Conservation (phyloP, 1,284 basidiomycete genomes). For the Kwoniella shivajii region DNA sequence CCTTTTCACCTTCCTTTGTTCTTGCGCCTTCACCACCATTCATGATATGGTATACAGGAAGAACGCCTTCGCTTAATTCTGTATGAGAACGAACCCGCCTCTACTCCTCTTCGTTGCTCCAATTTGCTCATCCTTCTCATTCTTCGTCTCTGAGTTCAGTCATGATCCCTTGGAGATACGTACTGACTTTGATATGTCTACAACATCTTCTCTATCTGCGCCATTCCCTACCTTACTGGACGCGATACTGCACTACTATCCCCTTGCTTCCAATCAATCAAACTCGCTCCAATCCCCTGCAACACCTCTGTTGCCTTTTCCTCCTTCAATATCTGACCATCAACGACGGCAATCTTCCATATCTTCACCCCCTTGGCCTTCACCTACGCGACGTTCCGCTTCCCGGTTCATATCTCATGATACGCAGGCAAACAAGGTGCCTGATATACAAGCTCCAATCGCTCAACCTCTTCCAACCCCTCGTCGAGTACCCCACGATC, state of each 20-base stretch:
- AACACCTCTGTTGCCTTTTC: constrained; percentile 1
- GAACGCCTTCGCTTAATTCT: neutral
- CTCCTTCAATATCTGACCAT: neutral
- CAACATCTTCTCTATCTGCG: neutral
- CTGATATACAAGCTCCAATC: constrained; percentile 2
- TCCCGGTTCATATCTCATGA: constrained; percentile 2
- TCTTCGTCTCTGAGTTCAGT: neutral
- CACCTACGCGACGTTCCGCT: neutral
- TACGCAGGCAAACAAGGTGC: neutral
- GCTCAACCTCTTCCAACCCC: neutral
- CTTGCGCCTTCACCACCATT: too few relatives aligned
- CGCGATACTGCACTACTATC: constrained; percentile 29
- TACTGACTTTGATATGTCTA: constrained; percentile 13
- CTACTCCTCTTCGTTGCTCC: neutral
- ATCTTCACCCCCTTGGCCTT: neutral
- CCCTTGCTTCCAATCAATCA: constrained; percentile 4
- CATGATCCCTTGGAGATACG: neutral
- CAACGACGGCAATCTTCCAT: neutral
- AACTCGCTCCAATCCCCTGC: constrained; percentile 1
- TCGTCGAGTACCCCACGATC: neutral
- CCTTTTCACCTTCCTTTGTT: too few relatives aligned
- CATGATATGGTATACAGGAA: too few relatives aligned
- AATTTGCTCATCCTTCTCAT: neutral
- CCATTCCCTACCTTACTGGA: constrained; percentile 22
- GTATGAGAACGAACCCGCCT: neutral